phyloP scores from a whole-genome alignment of 2,329 filamentous ascomycete genomes.

The Coniella vitis region DNA sequence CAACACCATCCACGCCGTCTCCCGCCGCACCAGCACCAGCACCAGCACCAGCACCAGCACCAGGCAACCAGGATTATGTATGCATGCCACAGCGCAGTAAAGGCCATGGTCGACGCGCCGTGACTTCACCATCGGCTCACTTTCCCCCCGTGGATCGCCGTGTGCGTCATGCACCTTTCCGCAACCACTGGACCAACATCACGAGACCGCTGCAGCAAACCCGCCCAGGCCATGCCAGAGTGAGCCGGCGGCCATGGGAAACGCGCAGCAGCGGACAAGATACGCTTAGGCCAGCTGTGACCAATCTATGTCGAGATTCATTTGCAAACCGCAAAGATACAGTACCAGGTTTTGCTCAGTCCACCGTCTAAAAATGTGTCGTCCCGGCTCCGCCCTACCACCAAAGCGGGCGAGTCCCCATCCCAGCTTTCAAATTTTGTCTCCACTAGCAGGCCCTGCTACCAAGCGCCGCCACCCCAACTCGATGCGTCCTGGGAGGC shows the following conservation, averaged over 20 bases:
- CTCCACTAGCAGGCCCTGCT: slow-evolving; percentile 4
- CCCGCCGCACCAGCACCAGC: no score
- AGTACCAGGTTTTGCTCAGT: slow-evolving; percentile 9
- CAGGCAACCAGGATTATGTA: no score
- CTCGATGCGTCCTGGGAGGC: not conserved
- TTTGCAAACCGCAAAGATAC: slow-evolving; percentile 15
- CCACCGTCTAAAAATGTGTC: not conserved
- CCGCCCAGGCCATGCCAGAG: no score
- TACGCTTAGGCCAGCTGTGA: not conserved
- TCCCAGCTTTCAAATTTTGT: slow-evolving; percentile 10
- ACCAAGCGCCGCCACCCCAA: slow-evolving; percentile 4
- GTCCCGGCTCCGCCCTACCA: slow-evolving; percentile 6
- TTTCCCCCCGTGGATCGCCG: not conserved
- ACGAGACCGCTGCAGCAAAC: no score
- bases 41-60: no score
- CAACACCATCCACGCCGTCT: no score
- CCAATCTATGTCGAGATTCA: slow-evolving; percentile 12
- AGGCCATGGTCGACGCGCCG: not conserved
- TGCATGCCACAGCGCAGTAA: no score
- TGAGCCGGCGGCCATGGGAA: no score
- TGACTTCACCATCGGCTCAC: no score
- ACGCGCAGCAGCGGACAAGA: no score
- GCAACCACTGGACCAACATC: no score
- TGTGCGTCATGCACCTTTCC: not conserved
- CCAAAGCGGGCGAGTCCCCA: slow-evolving; percentile 9